Evolutionary conservation across 371 early-diverging fungal genomes (phyloP), one percentile per base, ranked within the genome.

Genomic region (Mortierella sp.): DNA sequence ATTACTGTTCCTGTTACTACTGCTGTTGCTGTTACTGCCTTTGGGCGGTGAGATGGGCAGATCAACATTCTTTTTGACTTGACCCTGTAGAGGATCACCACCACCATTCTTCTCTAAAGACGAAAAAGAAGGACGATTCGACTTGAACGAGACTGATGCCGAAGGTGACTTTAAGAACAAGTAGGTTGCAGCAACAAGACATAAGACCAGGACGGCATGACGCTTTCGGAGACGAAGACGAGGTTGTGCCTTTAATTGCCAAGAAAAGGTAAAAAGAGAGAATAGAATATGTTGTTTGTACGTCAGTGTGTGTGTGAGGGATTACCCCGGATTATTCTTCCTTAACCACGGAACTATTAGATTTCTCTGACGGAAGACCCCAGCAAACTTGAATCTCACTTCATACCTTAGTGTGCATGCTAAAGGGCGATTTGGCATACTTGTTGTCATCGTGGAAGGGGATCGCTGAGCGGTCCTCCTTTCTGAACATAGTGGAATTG

Each of bases 401-500:
- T 21, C 50, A 8, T 51, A 67, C 62, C 54, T 59, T 62, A 48
- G 31, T 63, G 24, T 63, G 50, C 34, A 48, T 27, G 9, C 58
- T 32, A 14, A 67, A 7, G 14, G 75, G 75, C 2, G 57, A 23
- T 56, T 73, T 73, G 19, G 63, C 46, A 26, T 73, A 73, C 60
- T 73, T 73, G 60, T 73, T 59, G 41, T 73, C 75, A 19, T 73
- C 68, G 44, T 73, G 60, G 30, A 68, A 51, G 5, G 63, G 63
- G 24, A 63, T 55, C 51, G 47, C 60, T 3, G 59, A 31, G 14
- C 42, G 21, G 11, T 56, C 43, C 12, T 50, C 42, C 41, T 49
- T 46, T 24, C 49, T 53, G 52, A 56, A 64, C 65, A 65, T 64
- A 44, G 46, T 28, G 7, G 32, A n/a, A n/a, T n/a, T n/a, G n/a